phyloP scores from a whole-genome alignment of 768 basidiomycete species.

The Tricholoma flavovirens region DNA sequence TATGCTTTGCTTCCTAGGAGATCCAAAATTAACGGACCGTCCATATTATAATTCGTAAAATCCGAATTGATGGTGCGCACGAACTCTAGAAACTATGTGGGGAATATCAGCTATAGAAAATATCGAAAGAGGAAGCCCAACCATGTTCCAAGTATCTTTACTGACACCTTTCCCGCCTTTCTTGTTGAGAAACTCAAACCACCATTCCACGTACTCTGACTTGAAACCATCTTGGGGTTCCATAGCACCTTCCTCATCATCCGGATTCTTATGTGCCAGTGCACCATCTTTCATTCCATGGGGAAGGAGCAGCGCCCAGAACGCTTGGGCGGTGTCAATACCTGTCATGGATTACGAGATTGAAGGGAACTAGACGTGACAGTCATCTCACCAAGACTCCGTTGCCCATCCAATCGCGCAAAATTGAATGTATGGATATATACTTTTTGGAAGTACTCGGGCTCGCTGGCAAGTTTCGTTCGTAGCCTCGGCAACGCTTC shows the following conservation, averaged over 20 bases:
- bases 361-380: background rate
- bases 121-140: conserved; percentile 26
- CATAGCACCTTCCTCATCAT: conserved; percentile 44
- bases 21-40: conserved; percentile 43
- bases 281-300: conserved; percentile 67
- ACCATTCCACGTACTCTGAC: conserved; percentile 57
- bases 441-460: conserved; percentile 67
- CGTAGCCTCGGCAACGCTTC: conserved; percentile 48
- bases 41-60: conserved; percentile 69
- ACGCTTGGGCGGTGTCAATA: conserved; percentile 65
- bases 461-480: conserved; percentile 55
- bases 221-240: conserved; percentile 55
- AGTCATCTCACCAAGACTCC: conserved; percentile 60
- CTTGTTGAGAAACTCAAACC: conserved; percentile 71
- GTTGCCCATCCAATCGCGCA: conserved; percentile 67
- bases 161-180: conserved; percentile 73
- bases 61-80: conserved; percentile 66
- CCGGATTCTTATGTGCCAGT: conserved; percentile 39
- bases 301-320: conserved; percentile 75
- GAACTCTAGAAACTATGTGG: conserved; percentile 68
- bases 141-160: conserved; percentile 89
- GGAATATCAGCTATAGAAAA: conserved; percentile 1
- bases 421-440: conserved; percentile 82
- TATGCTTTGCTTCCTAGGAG: conserved; percentile 2
- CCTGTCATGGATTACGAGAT: conserved; percentile 27